phyloP scores from a whole-genome alignment of 2,329 filamentous ascomycete genomes.

The Trichoderma brevicompactum region DNA sequence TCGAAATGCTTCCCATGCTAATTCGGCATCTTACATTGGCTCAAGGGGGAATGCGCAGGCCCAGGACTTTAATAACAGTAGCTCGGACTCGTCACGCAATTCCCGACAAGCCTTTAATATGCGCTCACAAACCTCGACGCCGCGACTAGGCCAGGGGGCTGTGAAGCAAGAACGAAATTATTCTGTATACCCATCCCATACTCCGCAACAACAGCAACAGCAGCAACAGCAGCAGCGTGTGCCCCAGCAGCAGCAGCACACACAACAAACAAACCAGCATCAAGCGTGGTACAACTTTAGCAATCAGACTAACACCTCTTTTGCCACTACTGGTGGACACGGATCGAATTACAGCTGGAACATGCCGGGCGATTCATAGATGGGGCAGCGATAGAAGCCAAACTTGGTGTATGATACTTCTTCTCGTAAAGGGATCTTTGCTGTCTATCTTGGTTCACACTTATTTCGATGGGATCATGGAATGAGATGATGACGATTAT shows the following conservation, averaged over 20 bases:
- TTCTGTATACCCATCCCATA: constrained; percentile 17
- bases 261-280: constrained; percentile 30
- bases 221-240: constrained; percentile 27
- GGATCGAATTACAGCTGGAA: constrained; percentile 37
- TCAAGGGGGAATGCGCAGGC: constrained; percentile 13
- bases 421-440: background rate
- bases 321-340: constrained; percentile 31
- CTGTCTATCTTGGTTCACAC: constrained; percentile 24
- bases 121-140: constrained; percentile 10
- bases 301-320: constrained; percentile 32
- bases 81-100: background rate
- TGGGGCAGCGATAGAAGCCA: too few species aligned
- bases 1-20: background rate
- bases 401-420: background rate
- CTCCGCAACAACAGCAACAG: constrained; percentile 27
- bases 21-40: background rate
- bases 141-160: constrained; percentile 3
- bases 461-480: too few species aligned
- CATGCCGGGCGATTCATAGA: constrained; percentile 30
- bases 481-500: too few species aligned
- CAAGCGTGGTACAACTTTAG: constrained; percentile 38
- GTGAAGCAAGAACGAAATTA: constrained; percentile 24
- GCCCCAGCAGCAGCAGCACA: constrained; percentile 27
- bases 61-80: background rate
- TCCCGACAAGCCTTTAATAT: constrained; percentile 15